Conservation (phyloP, 306 rosid species). For the Trifolium dubium region DNA sequence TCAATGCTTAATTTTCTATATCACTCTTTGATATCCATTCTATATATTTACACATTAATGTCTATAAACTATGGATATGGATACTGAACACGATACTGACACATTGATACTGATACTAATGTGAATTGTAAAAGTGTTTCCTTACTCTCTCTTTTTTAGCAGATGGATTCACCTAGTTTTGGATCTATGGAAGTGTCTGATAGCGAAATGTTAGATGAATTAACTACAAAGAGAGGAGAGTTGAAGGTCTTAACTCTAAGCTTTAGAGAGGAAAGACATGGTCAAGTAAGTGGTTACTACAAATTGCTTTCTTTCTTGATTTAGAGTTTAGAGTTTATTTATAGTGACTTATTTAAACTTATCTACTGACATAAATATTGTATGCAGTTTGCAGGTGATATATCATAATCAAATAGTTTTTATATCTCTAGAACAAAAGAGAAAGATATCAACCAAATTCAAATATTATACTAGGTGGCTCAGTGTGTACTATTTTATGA, state of each 20-base stretch:
- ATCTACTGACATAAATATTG: background rate
- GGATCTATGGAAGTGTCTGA: conserved; percentile 47
- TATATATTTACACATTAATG: background rate
- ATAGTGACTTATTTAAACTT: background rate
- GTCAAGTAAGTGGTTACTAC: conserved; percentile 47
- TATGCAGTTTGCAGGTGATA: too few relatives aligned
- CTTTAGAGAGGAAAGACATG: conserved; percentile 63
- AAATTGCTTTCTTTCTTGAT: background rate
- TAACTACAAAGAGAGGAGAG: conserved; percentile 84
- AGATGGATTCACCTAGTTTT: conserved; percentile 42
- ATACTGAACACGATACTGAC: background rate
- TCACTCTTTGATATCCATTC: background rate
- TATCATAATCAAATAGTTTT: too few relatives aligned
- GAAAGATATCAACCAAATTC: too few relatives aligned
- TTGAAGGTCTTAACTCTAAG: conserved; percentile 69
- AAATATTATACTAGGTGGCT: too few relatives aligned
- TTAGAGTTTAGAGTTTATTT: background rate
- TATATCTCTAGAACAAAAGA: too few relatives aligned
- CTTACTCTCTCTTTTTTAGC: conserved; percentile 29
- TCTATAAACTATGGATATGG: background rate
- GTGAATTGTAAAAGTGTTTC: background rate
- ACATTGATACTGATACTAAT: background rate
- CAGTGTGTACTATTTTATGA: too few relatives aligned
- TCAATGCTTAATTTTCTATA: background rate
- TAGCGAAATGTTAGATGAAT: conserved; percentile 71